These are phyloP conservation scores for Tetrapyrgos nigripes DNA, from an alignment of 1,284 basidiomycete genomes.

Conservation along the genomic window DNA sequence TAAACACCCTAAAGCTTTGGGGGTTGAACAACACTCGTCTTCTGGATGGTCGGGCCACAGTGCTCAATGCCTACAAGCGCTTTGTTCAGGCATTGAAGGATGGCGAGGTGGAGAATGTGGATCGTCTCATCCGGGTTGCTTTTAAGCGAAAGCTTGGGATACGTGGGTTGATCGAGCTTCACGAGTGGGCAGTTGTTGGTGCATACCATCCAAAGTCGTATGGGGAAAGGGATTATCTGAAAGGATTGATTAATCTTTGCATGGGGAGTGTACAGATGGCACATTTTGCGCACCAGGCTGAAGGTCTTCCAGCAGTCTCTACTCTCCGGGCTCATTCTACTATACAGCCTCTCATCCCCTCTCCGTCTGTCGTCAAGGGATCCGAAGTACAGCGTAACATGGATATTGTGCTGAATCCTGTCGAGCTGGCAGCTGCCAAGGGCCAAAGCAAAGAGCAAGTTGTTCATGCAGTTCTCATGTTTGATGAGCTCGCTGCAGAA, in stretches of 20 bases:
- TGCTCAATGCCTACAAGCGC: conserved; percentile 24
- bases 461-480: conserved; percentile 28
- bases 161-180: background rate
- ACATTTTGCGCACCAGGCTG: conserved; percentile 27
- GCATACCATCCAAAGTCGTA: conserved; percentile 1
- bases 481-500: conserved; percentile 34
- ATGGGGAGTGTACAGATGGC: conserved; percentile 24
- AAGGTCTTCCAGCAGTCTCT: conserved; percentile 20
- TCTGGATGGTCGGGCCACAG: conserved; percentile 19
- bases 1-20: conserved; percentile 20
- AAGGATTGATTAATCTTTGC: background rate
- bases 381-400: conserved; percentile 25
- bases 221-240: background rate
- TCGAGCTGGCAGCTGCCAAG: background rate
- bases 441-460: background rate
- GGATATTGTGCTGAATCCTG: background rate
- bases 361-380: conserved; percentile 19
- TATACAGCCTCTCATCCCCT: conserved; percentile 24
- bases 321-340: conserved; percentile 18
- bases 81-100: conserved; percentile 13
- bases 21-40: conserved; percentile 28
- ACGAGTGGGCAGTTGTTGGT: background rate
- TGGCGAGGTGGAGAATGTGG: background rate
- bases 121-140: conserved; percentile 9
- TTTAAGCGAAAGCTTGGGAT: conserved; percentile 3